Evolutionary conservation across 306 rosid species (phyloP).

Genomic region (Castanea sativa): DNA sequence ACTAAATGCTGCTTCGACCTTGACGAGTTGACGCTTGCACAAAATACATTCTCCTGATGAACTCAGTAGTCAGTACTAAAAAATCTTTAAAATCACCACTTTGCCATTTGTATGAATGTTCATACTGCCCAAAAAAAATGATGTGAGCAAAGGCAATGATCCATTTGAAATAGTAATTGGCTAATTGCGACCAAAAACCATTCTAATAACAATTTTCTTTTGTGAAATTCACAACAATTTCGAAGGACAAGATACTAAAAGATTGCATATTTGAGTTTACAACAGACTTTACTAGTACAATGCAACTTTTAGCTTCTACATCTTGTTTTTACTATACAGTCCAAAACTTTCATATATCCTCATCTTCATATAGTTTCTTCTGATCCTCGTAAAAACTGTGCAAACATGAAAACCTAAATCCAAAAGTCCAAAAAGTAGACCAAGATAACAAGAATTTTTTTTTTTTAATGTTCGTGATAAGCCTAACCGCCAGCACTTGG

Average conservation of each 20-base stretch:
- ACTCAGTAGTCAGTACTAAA: no score
- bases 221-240: background rate
- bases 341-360: constrained; percentile 6
- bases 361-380: background rate
- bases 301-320: constrained; percentile 9
- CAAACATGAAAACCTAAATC: constrained; percentile 13
- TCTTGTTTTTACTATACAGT: constrained; percentile 2
- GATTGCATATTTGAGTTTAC: constrained; percentile 2
- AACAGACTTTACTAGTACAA: background rate
- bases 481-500: constrained; percentile 21
- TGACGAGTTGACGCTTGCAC: no score
- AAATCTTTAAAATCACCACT: no score
- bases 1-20: no score
- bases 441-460: background rate
- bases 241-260: background rate
- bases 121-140: background rate
- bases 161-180: background rate
- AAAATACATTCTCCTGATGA: no score
- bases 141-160: background rate
- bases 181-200: no score
- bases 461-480: background rate
- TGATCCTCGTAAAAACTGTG: constrained; percentile 24
- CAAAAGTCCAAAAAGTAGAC: background rate
- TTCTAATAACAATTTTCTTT: background rate
- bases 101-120: no score